These are phyloP conservation scores for Pelargonium cotyledonis DNA, from an alignment of 441 rosid species.

Conservation along the genomic window DNA sequence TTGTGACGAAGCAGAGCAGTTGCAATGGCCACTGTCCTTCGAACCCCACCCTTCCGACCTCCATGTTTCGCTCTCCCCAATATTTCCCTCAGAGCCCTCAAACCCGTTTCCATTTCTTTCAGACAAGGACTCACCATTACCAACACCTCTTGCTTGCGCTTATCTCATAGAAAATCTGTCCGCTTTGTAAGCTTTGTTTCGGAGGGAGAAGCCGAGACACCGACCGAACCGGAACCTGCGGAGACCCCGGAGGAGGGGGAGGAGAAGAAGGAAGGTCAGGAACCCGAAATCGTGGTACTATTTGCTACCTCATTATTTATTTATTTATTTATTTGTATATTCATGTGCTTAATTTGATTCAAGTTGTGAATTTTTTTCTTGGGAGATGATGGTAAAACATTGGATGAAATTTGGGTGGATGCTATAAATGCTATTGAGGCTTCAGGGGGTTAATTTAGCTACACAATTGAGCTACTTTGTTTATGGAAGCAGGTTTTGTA, in stretches of 20 bases:
- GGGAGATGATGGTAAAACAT: too few species aligned
- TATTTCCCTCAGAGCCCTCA: constrained; percentile 16
- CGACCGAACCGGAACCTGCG: background rate
- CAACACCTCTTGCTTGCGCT: constrained; percentile 20
- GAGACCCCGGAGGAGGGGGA: constrained; percentile 28
- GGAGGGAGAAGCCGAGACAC: constrained; percentile 50
- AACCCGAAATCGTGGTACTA: constrained; percentile 57
- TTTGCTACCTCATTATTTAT: background rate
- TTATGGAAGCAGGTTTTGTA: too few species aligned
- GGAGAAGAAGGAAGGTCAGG: constrained; percentile 31
- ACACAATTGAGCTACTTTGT: too few species aligned
- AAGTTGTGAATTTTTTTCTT: too few species aligned
- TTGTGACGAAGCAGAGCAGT: too few species aligned
- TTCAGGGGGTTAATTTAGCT: background rate
- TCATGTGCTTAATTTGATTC: too few species aligned
- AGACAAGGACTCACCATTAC: constrained; percentile 25
- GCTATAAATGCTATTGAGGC: background rate
- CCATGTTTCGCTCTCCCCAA: constrained; percentile 20
- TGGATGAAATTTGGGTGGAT: background rate
- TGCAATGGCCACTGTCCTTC: constrained; percentile 62
- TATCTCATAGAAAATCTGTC: constrained; percentile 26
- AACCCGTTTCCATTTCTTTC: constrained; percentile 36
- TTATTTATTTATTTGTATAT: background rate
- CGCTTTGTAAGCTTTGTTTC: constrained; percentile 44
- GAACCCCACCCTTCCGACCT: constrained; percentile 45